Evolutionary conservation across 352 stramenopile genomes (phyloP), one percentile per base, ranked within the genome.

Genomic region (Elongisporangium prolatum): DNA sequence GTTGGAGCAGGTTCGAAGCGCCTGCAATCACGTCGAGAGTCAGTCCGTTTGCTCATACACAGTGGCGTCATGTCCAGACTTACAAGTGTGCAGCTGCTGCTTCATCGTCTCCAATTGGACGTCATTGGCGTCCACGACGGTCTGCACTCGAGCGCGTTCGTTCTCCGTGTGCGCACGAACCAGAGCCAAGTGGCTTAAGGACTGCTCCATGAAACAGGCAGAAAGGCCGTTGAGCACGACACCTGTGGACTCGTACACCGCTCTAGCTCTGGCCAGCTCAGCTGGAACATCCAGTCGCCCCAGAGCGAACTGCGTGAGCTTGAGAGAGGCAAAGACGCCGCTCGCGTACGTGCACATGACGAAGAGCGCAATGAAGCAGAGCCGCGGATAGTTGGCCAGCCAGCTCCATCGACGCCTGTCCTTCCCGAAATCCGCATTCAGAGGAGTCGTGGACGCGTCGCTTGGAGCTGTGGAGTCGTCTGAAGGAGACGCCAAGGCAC

Each of bases 331-430:
- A 59, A 72, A 74, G 25, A 74, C 61, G n/a, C 80, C 80, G 21
- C 72, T 73, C 5, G 67, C 40, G 40, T 74, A 75, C 16, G 65
- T 74, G 50, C 68, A 80, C 20, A 66, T 16, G 20, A 86, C 44
- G 34, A 81, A 74, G 14, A 87, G 58, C 17, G 88, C n/a, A n/a
- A 80, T 44, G 59, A 86, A 88, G 50, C 68, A 69, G 7, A 84
- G 44, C 0, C 80, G 74, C 21, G 80, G 78, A 48, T 79, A 81
- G 47, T 64, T 70, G 56, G 61, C 69, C 21, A 84, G 48, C 71
- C 64, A 78, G 6, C 47, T 60, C 6, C 48, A 56, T 21, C 24
- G 37, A 14, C 21, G 20, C 2, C 20, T 16, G 48, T n/a, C 40
- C 48, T 52, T 1, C 3, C 3, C 13, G 18, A 20, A 18, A 14